These are phyloP conservation scores for Zygoascus tannicola DNA, from an alignment of 805 yeast genomes.

Conservation along the genomic window DNA sequence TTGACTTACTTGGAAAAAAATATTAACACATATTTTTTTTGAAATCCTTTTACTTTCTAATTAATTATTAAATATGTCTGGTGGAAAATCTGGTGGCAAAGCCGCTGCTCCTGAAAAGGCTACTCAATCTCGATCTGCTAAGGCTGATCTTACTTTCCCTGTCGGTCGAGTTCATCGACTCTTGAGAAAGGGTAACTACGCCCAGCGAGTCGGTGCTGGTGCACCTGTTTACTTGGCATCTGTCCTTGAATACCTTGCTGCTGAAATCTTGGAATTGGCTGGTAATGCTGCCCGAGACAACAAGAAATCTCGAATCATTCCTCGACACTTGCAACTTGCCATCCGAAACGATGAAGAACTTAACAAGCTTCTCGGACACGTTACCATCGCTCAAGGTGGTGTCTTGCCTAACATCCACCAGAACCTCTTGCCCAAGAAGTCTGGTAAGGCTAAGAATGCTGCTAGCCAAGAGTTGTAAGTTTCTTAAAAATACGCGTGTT, in stretches of 20 bases:
- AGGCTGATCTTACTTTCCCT: constrained; percentile 99
- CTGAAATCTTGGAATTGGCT: constrained; percentile 95
- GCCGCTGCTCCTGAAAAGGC: constrained; percentile 93
- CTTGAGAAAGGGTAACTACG: constrained; percentile 94
- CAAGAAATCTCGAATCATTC: constrained; percentile 98
- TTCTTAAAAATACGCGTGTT: constrained; percentile 6
- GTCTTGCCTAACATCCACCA: constrained; percentile 96
- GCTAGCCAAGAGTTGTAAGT: constrained; percentile 34
- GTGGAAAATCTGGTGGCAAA: constrained; percentile 80
- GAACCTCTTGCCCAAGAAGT: constrained; percentile 71
- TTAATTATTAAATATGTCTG: constrained; percentile 48
- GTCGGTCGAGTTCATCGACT: constrained; percentile 98
- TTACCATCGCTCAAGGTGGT: constrained; percentile 98
- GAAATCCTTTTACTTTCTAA: not conserved
- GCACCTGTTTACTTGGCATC: constrained; percentile 97
- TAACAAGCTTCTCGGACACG: constrained; percentile 86
- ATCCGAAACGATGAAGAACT: constrained; percentile 98
- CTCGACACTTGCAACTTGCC: constrained; percentile 97
- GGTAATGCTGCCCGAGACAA: constrained; percentile 99
- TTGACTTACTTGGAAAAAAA: constrained; percentile 16
- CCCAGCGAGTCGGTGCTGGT: constrained; percentile 98
- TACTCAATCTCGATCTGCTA: constrained; percentile 95
- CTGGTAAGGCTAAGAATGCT: constrained; percentile 30
- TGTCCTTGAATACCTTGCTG: constrained; percentile 92
- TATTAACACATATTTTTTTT: constrained; percentile 12